Evolutionary conservation across 352 stramenopile species (phyloP).

Genomic region (Globisporangium echinulatum): DNA sequence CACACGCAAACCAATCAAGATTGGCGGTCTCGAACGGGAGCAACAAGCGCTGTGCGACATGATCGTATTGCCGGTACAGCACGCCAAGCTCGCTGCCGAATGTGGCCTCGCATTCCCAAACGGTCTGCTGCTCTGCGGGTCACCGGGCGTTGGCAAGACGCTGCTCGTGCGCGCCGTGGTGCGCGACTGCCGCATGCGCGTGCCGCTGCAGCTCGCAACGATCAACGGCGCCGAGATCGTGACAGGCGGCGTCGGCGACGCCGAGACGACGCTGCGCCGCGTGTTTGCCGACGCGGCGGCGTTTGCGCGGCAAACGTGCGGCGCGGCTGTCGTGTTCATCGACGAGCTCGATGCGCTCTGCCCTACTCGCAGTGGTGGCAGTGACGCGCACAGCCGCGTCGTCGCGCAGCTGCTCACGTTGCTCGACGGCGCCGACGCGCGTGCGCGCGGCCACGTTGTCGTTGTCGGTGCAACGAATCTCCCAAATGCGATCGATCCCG

Average conservation of each 20-base stretch:
- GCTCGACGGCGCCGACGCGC: slow-evolving; percentile 88
- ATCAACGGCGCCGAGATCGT: slow-evolving; percentile 84
- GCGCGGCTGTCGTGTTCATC: slow-evolving; percentile 89
- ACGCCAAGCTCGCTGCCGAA: slow-evolving; percentile 21
- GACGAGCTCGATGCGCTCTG: slow-evolving; percentile 96
- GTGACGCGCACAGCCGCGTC: slow-evolving; percentile 56
- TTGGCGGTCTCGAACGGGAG: slow-evolving; percentile 69
- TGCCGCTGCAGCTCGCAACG: slow-evolving; percentile 48
- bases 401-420: slow-evolving; percentile 94
- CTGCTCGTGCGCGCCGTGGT: slow-evolving; percentile 68
- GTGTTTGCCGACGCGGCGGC: slow-evolving; percentile 44
- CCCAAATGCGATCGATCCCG: slow-evolving; percentile 88
- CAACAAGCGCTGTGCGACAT: slow-evolving; percentile 53
- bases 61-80: slow-evolving; percentile 52
- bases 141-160: slow-evolving; percentile 78
- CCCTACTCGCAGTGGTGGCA: slow-evolving; percentile 68
- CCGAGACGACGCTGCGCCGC: slow-evolving; percentile 48
- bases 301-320: slow-evolving; percentile 20
- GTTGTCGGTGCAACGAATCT: slow-evolving; percentile 94
- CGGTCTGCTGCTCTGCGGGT: slow-evolving; percentile 63
- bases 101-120: slow-evolving; percentile 60
- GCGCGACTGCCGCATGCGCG: slow-evolving; percentile 38
- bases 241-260: slow-evolving; percentile 62
- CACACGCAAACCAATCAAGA: slow-evolving; percentile 6
- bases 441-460: slow-evolving; percentile 81